Evolutionary conservation across 2,329 filamentous ascomycete species (phyloP).

Genomic region (Ophiocordyceps camponoti-rufipedis): DNA sequence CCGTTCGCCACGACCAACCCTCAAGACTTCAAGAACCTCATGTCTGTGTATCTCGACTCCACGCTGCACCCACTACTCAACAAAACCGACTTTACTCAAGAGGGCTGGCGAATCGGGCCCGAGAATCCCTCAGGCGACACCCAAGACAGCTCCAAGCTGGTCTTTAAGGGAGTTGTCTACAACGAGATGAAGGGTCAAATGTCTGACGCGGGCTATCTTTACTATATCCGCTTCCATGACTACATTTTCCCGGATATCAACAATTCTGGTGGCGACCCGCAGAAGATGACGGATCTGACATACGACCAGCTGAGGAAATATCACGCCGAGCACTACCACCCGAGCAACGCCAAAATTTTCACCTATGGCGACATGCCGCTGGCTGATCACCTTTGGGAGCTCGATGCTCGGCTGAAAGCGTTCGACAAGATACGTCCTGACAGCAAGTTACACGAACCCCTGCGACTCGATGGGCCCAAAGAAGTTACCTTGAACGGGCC

Average conservation of each 20-base stretch:
- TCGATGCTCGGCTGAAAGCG: constrained; percentile 53
- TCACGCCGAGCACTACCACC: constrained; percentile 87
- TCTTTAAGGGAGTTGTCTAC: constrained; percentile 97
- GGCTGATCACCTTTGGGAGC: constrained; percentile 58
- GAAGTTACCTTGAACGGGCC: constrained; percentile 61
- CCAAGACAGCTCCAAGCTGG: constrained; percentile 46
- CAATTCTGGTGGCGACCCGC: constrained; percentile 91
- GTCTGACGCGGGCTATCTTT: constrained; percentile 91
- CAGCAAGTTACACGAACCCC: constrained; percentile 56
- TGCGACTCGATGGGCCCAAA: constrained; percentile 51
- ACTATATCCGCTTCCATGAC: constrained; percentile 89
- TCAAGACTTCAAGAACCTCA: constrained; percentile 87
- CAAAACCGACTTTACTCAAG: constrained; percentile 81
- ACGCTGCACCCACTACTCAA: constrained; percentile 83
- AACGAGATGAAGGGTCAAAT: constrained; percentile 99
- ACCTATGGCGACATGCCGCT: constrained; percentile 92
- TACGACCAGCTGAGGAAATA: constrained; percentile 79
- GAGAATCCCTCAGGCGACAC: constrained; percentile 55
- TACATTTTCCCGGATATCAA: constrained; percentile 87
- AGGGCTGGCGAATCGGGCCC: constrained; percentile 90
- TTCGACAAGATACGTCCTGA: constrained; percentile 59
- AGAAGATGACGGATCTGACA: constrained; percentile 89
- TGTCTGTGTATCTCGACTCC: constrained; percentile 92
- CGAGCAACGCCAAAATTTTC: constrained; percentile 89
- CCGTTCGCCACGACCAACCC: constrained; percentile 93